Base-by-base conservation (phyloP, 179 eudicot species). In the Actinidia polygama region DNA sequence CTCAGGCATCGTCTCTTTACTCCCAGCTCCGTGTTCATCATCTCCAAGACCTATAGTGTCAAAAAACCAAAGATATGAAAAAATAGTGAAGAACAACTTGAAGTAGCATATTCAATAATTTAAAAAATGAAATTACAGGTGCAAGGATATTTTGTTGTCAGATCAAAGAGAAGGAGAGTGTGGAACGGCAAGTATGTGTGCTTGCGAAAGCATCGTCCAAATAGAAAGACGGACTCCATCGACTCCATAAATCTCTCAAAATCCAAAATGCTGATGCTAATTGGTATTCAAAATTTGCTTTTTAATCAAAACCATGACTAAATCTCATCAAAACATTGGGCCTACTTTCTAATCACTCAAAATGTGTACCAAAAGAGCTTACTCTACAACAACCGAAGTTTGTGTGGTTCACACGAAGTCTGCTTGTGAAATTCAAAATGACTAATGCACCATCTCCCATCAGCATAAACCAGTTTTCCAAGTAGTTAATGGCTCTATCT, bases 1-100 rank as follows among this genome's bases (percentile, higher is more conserved):
- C 81, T 87, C 84, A 90, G 62, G 78, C 93, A 81, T 51, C 54
- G 89, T 79, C 84, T 83, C 75, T 90, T 90, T 3, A 18, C 68
- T 78, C 90, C 89, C 21, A 71, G 80, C 73, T 83, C 88, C 79
- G 44, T 63, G 24, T 73, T 87, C 87, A 81, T 80, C 86, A 78
- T 86, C 87, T 89, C 90, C 80, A 82, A 10, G 10, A 30, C 89
- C 88, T 89, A 82, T 0, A 58, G 15, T 0, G 68, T 19, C 19
- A 68, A 44, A n/a, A 57, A n/a, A 18, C n/a, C n/a, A n/a, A n/a
- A n/a, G n/a, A n/a, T n/a, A 10, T 26, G 19, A 55, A 74, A 59
- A 16, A 11, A 16, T 16, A 40, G 3, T 10, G 44, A 58, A n/a
- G 54, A 80, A 69, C 55, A 40, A 11, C 4, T 18, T 80, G 14